Base-by-base conservation (phyloP, 2,329 filamentous ascomycete genomes). In the Pyricularia sp. region DNA sequence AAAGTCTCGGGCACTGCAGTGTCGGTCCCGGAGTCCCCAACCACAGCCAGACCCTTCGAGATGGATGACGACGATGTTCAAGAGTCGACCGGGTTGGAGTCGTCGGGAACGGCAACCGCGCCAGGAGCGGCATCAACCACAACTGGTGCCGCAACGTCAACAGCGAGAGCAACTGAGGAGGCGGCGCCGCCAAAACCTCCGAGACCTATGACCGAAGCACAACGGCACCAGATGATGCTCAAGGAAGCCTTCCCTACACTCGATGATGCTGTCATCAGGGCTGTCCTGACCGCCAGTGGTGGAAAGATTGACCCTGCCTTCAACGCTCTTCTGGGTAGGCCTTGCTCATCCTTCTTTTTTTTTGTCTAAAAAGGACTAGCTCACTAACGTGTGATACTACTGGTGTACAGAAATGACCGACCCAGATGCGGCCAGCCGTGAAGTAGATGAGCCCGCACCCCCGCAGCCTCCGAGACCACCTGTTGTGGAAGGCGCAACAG, bases 181-280 rank as follows among this genome's bases (percentile, higher is more conserved):
- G 71, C 71, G 24, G 76, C 88, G 28, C 92, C 92, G 13, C 83
- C 89, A 55, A 96, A 97, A 78, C 93, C 93, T 35, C 92, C 92
- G 40, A 86, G 93, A 66, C 93, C 93, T 61, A 72, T 91, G 71
- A 90, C 85, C 68, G 88, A 94, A 68, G 84, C 88, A 67, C 88
- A 96, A 75, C 89, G 96, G 78, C 92, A 91, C 62, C 89, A 93
- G 76, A 84, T 85, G 71, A 97, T 92, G 3, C 81, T 99, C 65
- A 93, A 91, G 75, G 94, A 99, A 75, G 94, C 94, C 0, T 99
- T 99, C 71, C 94, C 94, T 0, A 83, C 80, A 65, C 90, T 97
- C 67, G 94, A 99, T 64, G 74, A 78, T 8, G 75, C 85, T 60
- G 89, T 99, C 61, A 84, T 99, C 75, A 96, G 88, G 76, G 94